Base-by-base conservation (phyloP, 257 asterid species). In the Lycium barbarum region DNA sequence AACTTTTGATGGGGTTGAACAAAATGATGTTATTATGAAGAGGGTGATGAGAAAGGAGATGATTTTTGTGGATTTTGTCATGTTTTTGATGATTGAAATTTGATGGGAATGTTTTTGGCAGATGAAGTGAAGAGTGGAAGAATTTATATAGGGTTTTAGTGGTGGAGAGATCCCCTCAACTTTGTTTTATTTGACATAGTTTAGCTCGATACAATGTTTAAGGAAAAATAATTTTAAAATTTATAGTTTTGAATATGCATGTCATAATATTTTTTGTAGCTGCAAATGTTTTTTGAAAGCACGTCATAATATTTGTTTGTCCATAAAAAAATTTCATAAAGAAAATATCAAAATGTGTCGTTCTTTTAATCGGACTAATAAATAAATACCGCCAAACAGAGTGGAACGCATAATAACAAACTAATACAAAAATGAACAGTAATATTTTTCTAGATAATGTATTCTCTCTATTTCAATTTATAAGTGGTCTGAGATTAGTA, bases 1-100 rank as follows among this genome's bases (percentile, higher is more conserved):
- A 59, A 83, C 83, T 17, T 15, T 33, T 5, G 68, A 84, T 49
- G 81, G 88, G 12, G 82, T 68, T 9, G 81, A 70, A 4, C 49
- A 43, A 36, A 80, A 9, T 45, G 87, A 70, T 2, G 82, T 58
- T 12, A 87, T 38, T 78, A 79, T 53, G 70, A 84, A 33, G 58
- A 91, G 35, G 4, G 85, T 38, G 70, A 85, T 59, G 14, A 72
- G 55, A 14, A 68, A 4, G 6, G 68, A 40, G 5, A 35, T 83
- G 38, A 84, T 83, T 11, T 11, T 83, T 53, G 47, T 83, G 38
- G 20, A 67, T 36, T 7, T 59, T 7, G 58, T 74, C 55, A 57
- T 59, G 6, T 36, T 66, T 85, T 43, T 61, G 20, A 33, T 14
- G 7, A 1, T 63, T 65, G 47, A 2, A 43, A 2, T 84, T 74